Base-by-base conservation (phyloP, 2,329 filamentous ascomycete species). In the Calonectria pseudoturangicola region DNA sequence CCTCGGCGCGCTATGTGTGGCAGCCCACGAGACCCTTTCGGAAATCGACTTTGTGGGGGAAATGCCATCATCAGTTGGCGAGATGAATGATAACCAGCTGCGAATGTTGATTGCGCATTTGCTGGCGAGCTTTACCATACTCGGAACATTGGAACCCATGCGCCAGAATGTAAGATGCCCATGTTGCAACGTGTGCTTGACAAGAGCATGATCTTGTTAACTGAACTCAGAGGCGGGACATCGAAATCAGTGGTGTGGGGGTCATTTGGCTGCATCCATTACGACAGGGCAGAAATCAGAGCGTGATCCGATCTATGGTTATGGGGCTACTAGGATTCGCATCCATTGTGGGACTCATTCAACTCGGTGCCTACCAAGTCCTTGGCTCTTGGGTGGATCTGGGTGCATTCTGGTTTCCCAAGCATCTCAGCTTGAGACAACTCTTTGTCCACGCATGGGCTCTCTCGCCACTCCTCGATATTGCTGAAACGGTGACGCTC, bases 91-190 rank as follows among this genome's bases (percentile, higher is more conserved):
- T n/a, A 43, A 48, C 18, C 28, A 12, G 16, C n/a, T 64, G 33
- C 58, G 62, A 39, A 66, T 48, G 68, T 21, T 63, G 33, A 72
- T 72, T 43, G 67, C 56, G 3, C 77, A 75, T 27, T 58, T 75
- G 33, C 27, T 80, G n/a, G 54, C 69, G 12, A 72, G 68, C 54
- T 80, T 77, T 63, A 64, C 73, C 18, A 41, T 74, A 4, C 58
- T 81, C 16, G 79, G 79, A 25, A 77, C 72, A 10, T 12, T 79
- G 30, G 79, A 81, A 64, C 75, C 79, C 6, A 25, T 80, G 1
- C 75, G 78, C 36, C 67, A 39, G 21, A 33, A 74, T 64, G 79
- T 81, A 54, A 69, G 71, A 7, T 21, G n/a, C 7, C 12, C 30
- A 2, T 13, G 12, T 18, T 15, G 21, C 6, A 13, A 30, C 28